Evolutionary conservation across 202 grass and related monocot genomes (phyloP), one percentile per base, ranked within the genome.

Genomic region (Saccharum hybrid): DNA sequence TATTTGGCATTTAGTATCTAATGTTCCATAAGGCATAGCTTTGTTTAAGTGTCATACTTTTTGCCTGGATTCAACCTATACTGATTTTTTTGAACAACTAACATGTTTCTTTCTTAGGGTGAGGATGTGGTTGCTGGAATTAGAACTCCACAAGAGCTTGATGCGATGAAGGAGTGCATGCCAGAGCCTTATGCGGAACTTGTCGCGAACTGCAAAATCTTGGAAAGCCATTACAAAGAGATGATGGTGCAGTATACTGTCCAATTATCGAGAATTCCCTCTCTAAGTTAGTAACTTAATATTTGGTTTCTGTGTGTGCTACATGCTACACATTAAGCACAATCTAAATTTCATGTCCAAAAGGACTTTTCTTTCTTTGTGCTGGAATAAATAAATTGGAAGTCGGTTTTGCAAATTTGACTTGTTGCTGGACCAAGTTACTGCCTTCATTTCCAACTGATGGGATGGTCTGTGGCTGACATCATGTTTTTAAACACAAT

Each of bases 111-210:
- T 59, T 31, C 59, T 10, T 23, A 84, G 90, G 92, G 90, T 60
- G 87, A 94, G 75, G 90, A 94, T 83, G 92, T 94, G 15, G 92
- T 94, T 56, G 76, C 92, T 28, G 92, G 92, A 85, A 94, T 90
- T 74, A 92, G 90, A 83, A 94, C 92, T 42, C 90, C 92, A 4
- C 85, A 90, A 59, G 66, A 90, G 45, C 63, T 92, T 48, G 82
- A 92, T 21, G 31, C 85, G 6, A 94, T 94, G 92, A 88, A 92
- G 72, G 63, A 94, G 11, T 86, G 67, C 80, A 83, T 94, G 69
- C 82, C 90, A 73, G 73, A 92, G 31, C 78, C 92, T 71, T 94
- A 94, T 61, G 30, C 40, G 19, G 92, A 92, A 63, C 88, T 94
- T 40, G 92, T 90, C 2, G 80, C 86, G 57, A 94, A 94, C 19